Evolutionary conservation across 1,284 basidiomycete genomes (phyloP).

Genomic region (Pascua sp.): DNA sequence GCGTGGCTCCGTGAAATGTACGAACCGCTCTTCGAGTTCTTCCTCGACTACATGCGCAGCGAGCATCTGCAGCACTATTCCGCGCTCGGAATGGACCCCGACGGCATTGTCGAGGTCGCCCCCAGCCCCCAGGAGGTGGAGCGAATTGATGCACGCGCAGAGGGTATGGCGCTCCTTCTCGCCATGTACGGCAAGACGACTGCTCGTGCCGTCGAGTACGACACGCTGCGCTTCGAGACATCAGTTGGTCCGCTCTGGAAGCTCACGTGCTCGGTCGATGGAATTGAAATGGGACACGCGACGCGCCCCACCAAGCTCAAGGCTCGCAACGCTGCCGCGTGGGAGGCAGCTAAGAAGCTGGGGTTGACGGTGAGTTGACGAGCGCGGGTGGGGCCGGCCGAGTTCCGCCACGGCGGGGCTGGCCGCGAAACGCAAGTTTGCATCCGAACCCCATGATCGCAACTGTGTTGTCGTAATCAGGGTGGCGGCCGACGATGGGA

Average conservation of each 20-base stretch:
- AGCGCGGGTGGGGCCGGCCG: no score
- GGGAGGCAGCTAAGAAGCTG: constrained; percentile 35
- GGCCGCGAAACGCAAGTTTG: no score
- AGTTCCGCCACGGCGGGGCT: no score
- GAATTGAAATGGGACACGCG: constrained; percentile 33
- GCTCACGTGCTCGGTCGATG: constrained; percentile 31
- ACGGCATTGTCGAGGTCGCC: constrained; percentile 25
- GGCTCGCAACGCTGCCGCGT: constrained; percentile 38
- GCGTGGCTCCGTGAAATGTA: constrained; percentile 44
- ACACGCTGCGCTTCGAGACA: constrained; percentile 31
- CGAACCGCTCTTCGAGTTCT: constrained; percentile 43
- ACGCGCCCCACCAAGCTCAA: constrained; percentile 28
- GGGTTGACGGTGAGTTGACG: constrained; percentile 16
- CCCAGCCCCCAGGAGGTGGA: constrained; percentile 24
- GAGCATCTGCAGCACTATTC: constrained; percentile 32
- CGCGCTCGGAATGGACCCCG: constrained; percentile 21
- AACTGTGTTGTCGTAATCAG: no score
- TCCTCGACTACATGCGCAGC: constrained; percentile 37
- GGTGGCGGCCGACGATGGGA: no score
- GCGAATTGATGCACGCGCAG: constrained; percentile 20
- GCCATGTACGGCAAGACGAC: constrained; percentile 21
- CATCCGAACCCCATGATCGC: no score
- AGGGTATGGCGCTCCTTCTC: constrained; percentile 34
- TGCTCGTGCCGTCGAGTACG: constrained; percentile 24
- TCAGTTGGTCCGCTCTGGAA: constrained; percentile 32